These are phyloP conservation scores for Ilyonectria sp. DNA, from an alignment of 2,329 filamentous ascomycete genomes.

Conservation along the genomic window DNA sequence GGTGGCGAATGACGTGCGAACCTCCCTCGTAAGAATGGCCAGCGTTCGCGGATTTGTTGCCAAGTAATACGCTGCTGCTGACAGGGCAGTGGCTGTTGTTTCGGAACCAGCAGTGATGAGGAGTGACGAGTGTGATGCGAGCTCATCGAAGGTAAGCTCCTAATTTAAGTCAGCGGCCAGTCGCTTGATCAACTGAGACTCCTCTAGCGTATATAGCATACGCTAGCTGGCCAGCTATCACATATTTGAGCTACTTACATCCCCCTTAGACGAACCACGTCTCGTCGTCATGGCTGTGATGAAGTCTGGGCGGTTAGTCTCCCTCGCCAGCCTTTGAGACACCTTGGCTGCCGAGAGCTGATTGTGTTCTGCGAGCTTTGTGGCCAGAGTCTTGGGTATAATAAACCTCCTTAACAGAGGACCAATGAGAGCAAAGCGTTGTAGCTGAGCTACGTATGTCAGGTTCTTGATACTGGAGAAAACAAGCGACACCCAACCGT, in stretches of 20 bases:
- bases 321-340: slow-evolving; percentile 30
- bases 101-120: slow-evolving; percentile 53
- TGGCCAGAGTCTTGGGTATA: slow-evolving; percentile 15
- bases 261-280: slow-evolving; percentile 1
- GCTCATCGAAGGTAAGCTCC: slow-evolving; percentile 12
- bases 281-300: slow-evolving; percentile 34
- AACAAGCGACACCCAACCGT: slow-evolving; percentile 44
- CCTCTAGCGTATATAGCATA: not conserved
- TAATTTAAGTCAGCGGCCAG: not conserved
- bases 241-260: not conserved
- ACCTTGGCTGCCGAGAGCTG: slow-evolving; percentile 23
- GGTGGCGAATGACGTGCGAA: slow-evolving; percentile 54
- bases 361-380: slow-evolving; percentile 18
- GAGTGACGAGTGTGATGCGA: slow-evolving; percentile 4
- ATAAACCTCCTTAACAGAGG: slow-evolving; percentile 1
- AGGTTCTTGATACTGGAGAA: slow-evolving; percentile 29
- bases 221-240: not conserved
- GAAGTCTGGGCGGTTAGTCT: slow-evolving; percentile 39
- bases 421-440: slow-evolving; percentile 1
- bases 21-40: slow-evolving; percentile 54
- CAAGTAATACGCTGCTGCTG: slow-evolving; percentile 49
- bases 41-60: slow-evolving; percentile 37
- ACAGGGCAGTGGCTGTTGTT: slow-evolving; percentile 53
- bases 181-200: not conserved
- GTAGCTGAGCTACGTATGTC: slow-evolving; percentile 2